A percentile compares a stretch with the other conserved stretches of the same genome.
Conservation (phyloP, 306 rosid genomes). For the Hippophae tibetana region DNA sequence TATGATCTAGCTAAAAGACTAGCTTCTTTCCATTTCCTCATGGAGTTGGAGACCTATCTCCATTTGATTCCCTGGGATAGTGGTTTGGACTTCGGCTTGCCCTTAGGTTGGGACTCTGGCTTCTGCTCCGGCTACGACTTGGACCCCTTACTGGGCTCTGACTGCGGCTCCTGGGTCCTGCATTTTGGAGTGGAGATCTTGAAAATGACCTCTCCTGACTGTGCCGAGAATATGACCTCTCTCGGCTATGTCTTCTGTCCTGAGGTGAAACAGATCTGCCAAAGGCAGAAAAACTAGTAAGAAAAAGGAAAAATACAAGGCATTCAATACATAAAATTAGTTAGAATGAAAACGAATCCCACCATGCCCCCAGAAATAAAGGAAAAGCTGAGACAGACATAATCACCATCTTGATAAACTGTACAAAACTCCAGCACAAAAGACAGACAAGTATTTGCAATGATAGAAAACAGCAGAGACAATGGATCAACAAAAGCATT, state of each 20-base stretch:
- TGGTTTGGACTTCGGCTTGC: constrained; percentile 23
- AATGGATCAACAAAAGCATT: too few species aligned
- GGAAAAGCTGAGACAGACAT: too few species aligned
- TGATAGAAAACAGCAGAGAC: too few species aligned
- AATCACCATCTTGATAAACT: too few species aligned
- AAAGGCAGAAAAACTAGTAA: not conserved
- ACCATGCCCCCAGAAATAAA: too few species aligned
- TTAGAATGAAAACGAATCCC: too few species aligned
- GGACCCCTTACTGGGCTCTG: constrained; percentile 53
- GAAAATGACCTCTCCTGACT: constrained; percentile 52
- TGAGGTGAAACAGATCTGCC: constrained; percentile 67
- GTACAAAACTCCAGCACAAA: too few species aligned
- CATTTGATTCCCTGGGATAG: constrained; percentile 36
- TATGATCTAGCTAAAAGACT: constrained; percentile 1
- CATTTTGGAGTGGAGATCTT: constrained; percentile 56
- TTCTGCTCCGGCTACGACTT: constrained; percentile 38
- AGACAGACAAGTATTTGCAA: too few species aligned
- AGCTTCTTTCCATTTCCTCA: constrained; percentile 19
- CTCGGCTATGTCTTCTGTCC: constrained; percentile 58
- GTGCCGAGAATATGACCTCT: constrained; percentile 44
- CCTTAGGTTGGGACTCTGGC: constrained; percentile 27
- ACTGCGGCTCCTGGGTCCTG: constrained; percentile 52
- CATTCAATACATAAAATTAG: not conserved
- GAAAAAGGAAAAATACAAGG: not conserved
- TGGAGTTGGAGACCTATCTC: constrained; percentile 56